phyloP scores from a whole-genome alignment of 148 eudicot genomes.

The Chenopodium berlandieri region DNA sequence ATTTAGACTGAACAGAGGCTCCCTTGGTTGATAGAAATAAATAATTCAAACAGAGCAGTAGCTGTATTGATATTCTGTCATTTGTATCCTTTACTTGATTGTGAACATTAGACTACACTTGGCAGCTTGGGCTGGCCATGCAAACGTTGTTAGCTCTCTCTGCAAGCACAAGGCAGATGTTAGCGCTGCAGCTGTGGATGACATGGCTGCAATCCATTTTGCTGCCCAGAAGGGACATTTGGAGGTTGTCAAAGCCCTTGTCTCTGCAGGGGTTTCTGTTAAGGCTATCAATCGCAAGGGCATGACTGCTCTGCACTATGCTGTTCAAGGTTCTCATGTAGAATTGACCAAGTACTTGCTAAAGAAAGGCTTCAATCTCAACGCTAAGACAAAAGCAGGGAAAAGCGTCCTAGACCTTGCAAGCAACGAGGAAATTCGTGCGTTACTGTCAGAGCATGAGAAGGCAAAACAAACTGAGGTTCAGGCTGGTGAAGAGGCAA shows the following conservation, averaged over 20 bases:
- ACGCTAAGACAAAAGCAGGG: conserved; percentile 76
- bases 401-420: conserved; percentile 80
- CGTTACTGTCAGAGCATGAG: conserved; percentile 47
- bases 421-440: conserved; percentile 63
- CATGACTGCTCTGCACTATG: conserved; percentile 87
- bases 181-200: conserved; percentile 96
- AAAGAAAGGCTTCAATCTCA: conserved; percentile 65
- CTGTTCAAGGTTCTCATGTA: conserved; percentile 80
- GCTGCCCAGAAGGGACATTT: conserved; percentile 94
- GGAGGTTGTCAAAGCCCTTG: conserved; percentile 65
- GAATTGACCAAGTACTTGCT: conserved; percentile 81
- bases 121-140: conserved; percentile 97
- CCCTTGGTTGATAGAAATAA: no score
- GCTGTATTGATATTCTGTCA: neutral
- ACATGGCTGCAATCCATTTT: conserved; percentile 94
- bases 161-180: conserved; percentile 90
- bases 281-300: conserved; percentile 83
- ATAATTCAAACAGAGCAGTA: neutral
- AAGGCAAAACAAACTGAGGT: conserved; percentile 31
- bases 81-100: conserved; percentile 41
- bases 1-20: no score
- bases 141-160: conserved; percentile 61
- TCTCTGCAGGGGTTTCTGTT: conserved; percentile 64
- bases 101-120: conserved; percentile 67
- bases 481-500: conserved; percentile 30